Conservation (phyloP, 2,329 filamentous ascomycete species). For the Cladosporium sphaerospermum region DNA sequence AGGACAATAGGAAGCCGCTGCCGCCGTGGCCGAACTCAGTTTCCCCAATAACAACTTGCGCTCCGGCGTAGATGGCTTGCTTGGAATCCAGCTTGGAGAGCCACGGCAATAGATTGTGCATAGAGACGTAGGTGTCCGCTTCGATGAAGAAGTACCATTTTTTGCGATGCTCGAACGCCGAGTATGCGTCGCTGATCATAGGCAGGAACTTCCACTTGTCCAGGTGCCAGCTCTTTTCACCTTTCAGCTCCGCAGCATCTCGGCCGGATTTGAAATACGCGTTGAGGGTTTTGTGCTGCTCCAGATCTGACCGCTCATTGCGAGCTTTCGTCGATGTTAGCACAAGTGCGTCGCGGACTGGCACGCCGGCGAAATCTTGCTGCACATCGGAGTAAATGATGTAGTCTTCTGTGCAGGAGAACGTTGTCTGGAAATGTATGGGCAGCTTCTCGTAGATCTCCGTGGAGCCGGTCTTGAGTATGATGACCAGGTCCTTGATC, state of each 20-base stretch:
- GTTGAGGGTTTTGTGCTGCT: background rate
- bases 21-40: conserved; percentile 45
- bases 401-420: conserved; percentile 43
- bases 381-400: conserved; percentile 46
- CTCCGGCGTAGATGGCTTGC: conserved; percentile 41
- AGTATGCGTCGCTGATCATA: conserved; percentile 30
- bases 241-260: conserved; percentile 14
- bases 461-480: conserved; percentile 52
- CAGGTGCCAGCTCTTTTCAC: conserved; percentile 39
- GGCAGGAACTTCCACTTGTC: conserved; percentile 41
- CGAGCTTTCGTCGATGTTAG: background rate
- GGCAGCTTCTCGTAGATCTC: conserved; percentile 49
- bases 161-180: conserved; percentile 40
- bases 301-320: background rate
- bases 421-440: conserved; percentile 46
- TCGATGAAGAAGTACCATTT: conserved; percentile 57
- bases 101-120: conserved; percentile 39
- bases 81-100: conserved; percentile 40
- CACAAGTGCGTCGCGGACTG: conserved; percentile 20
- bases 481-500: conserved; percentile 43
- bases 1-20: conserved; percentile 41
- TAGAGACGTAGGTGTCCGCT: conserved; percentile 45
- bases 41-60: conserved; percentile 26
- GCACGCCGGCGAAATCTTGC: conserved; percentile 34
- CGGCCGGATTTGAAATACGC: conserved; percentile 17